Conservation (phyloP, 306 rosid genomes). For the Vachellia pachyceras region DNA sequence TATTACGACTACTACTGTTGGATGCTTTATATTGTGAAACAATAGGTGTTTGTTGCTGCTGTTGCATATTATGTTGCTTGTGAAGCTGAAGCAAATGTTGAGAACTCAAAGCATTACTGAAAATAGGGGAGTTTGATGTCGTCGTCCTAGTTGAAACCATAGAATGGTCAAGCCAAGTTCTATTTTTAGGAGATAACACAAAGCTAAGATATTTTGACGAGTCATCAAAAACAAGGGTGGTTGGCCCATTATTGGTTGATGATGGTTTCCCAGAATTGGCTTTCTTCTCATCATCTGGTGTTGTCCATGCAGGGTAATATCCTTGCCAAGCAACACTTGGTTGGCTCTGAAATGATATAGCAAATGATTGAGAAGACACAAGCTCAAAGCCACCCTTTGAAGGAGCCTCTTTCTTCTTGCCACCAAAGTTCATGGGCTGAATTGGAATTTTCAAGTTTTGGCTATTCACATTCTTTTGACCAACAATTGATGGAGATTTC, state of each 20-base stretch:
- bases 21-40: constrained; percentile 42
- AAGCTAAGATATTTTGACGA: constrained; percentile 59
- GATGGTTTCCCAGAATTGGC: constrained; percentile 50
- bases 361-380: constrained; percentile 65
- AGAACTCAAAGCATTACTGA: constrained; percentile 46
- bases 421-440: constrained; percentile 32
- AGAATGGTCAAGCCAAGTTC: constrained; percentile 50
- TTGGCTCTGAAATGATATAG: constrained; percentile 67
- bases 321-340: constrained; percentile 57
- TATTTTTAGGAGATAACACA: constrained; percentile 47
- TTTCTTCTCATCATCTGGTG: constrained; percentile 55
- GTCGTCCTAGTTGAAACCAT: constrained; percentile 18
- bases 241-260: constrained; percentile 46
- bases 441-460: background rate
- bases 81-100: constrained; percentile 58
- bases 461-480: background rate
- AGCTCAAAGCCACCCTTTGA: constrained; percentile 56
- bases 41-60: constrained; percentile 45
- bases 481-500: background rate
- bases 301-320: constrained; percentile 53
- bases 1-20: no score
- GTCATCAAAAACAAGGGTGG: constrained; percentile 62
- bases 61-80: constrained; percentile 46
- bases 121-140: no score
- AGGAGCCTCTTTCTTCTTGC: constrained; percentile 49